These are phyloP conservation scores for Paramecium pentaurelia DNA, from an alignment of 73 alveolate genomes.

Conservation along the genomic window DNA sequence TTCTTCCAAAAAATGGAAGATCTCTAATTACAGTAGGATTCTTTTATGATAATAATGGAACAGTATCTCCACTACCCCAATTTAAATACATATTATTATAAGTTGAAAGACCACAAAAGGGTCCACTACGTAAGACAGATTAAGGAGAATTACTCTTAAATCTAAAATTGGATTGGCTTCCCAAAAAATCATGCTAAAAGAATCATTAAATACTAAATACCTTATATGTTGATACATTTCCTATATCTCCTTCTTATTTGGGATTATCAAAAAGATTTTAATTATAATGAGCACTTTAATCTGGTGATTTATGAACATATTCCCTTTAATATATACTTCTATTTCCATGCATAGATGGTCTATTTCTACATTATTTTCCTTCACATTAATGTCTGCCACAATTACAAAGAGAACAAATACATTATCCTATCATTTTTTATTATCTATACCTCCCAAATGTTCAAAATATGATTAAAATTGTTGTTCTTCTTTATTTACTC, in stretches of 20 bases:
- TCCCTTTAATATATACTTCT: not conserved
- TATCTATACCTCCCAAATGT: not conserved
- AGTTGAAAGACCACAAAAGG: constrained; percentile 1
- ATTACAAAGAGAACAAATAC: constrained; percentile 20
- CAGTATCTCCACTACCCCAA: constrained; percentile 47
- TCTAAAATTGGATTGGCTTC: not conserved
- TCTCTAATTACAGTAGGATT: constrained; percentile 31
- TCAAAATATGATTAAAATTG: not conserved
- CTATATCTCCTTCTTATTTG: not conserved
- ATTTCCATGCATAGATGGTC: not conserved
- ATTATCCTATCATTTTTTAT: not conserved
- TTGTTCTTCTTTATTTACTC: not conserved
- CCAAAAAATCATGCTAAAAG: constrained; percentile 13
- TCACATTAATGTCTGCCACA: constrained; percentile 38
- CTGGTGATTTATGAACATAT: not conserved
- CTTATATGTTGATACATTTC: not conserved
- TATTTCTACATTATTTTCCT: not conserved
- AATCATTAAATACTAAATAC: not conserved
- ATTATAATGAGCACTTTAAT: not conserved
- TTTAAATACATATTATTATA: not conserved
- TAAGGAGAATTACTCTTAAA: not conserved
- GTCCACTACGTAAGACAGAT: not conserved
- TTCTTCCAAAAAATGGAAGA: constrained; percentile 19
- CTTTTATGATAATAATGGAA: not conserved
- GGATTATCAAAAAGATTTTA: not conserved